Evolutionary conservation across 108 stramenopile species (phyloP).

Genomic region (Nitzschia sp.): DNA sequence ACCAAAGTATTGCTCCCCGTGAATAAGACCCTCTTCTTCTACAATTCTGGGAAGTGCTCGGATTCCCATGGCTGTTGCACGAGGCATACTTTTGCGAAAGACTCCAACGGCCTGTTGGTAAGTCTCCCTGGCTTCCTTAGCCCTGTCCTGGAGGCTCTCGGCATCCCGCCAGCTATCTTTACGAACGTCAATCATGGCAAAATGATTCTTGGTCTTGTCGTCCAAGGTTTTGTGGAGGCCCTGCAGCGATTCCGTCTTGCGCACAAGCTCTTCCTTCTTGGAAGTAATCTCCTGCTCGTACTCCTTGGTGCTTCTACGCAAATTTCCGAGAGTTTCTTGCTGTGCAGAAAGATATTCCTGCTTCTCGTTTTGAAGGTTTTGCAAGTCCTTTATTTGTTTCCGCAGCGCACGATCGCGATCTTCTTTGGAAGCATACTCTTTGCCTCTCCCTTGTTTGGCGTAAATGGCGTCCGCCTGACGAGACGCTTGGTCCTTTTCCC

Average conservation of each 20-base stretch:
- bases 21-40: conserved; percentile 61
- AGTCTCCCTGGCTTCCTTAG: conserved; percentile 66
- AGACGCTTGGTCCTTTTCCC: conserved; percentile 60
- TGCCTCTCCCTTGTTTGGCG: conserved; percentile 91
- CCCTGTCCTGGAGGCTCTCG: conserved; percentile 63
- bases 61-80: conserved; percentile 83
- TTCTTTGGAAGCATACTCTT: conserved; percentile 79
- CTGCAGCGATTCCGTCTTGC: conserved; percentile 50
- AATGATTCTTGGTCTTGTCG: conserved; percentile 60
- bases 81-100: conserved; percentile 86
- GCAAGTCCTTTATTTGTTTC: conserved; percentile 64
- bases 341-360: conserved; percentile 47
- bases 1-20: conserved; percentile 86
- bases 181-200: conserved; percentile 74
- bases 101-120: conserved; percentile 53
- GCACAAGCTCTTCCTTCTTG: conserved; percentile 48
- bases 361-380: conserved; percentile 62
- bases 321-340: conserved; percentile 59
- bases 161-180: conserved; percentile 72
- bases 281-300: conserved; percentile 39
- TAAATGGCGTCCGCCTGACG: conserved; percentile 81
- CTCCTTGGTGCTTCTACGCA: conserved; percentile 44
- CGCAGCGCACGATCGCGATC: conserved; percentile 83
- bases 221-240: conserved; percentile 57
- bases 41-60: conserved; percentile 78